A percentile compares a stretch with the other conserved stretches of the same genome.
Evolutionary conservation across 2,329 filamentous ascomycete genomes (phyloP).

Genomic region (Botrytis sinoallii): DNA sequence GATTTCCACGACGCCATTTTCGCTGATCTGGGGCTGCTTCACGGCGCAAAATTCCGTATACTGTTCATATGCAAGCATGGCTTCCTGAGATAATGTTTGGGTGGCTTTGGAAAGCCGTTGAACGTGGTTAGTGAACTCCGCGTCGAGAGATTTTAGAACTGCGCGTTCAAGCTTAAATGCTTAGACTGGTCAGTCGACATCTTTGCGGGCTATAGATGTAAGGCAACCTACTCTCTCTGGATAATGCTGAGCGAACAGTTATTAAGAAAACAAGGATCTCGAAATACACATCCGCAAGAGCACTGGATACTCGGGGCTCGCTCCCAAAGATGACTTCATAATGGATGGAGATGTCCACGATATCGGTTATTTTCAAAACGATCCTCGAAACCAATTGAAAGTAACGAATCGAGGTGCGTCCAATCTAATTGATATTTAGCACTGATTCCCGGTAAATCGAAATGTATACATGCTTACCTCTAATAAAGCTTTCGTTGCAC

Average conservation of each 20-base stretch:
- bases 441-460: neutral
- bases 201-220: neutral
- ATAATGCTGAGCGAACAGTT: constrained; percentile 5
- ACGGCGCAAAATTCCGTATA: constrained; percentile 1
- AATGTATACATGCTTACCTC: constrained; percentile 2
- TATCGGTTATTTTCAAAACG: constrained; percentile 1
- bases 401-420: constrained; percentile 5
- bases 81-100: constrained; percentile 8
- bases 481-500: neutral
- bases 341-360: constrained; percentile 5
- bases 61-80: constrained; percentile 2
- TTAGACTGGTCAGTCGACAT: neutral
- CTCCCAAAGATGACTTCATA: constrained; percentile 12
- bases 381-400: constrained; percentile 11
- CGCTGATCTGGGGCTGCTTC: neutral
- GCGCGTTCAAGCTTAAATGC: constrained; percentile 16
- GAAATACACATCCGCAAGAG: constrained; percentile 15
- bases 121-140: constrained; percentile 4
- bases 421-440: constrained; percentile 9
- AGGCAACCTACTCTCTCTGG: constrained; percentile 8
- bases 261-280: constrained; percentile 6
- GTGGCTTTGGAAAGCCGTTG: constrained; percentile 8
- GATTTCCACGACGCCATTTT: neutral
- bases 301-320: constrained; percentile 7
- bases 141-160: constrained; percentile 11